Percentiles rank a stretch among this genome's conserved stretches.
These are phyloP conservation scores for Pelargonium cotyledonis DNA, from an alignment of 441 rosid species.

Conservation along the genomic window DNA sequence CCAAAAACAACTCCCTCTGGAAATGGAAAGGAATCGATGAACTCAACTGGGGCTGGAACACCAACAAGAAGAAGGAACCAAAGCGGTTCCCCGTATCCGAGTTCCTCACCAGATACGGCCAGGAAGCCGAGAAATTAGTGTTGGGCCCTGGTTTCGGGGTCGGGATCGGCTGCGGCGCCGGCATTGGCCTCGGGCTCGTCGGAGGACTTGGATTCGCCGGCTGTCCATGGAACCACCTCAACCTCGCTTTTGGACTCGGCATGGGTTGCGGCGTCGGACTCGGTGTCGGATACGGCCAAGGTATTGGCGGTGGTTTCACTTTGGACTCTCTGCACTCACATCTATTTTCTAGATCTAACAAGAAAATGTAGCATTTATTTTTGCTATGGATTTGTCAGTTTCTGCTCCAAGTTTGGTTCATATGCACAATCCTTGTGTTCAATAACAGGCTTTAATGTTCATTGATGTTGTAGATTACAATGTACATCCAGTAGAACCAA, in stretches of 20 bases:
- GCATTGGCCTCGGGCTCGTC: conserved; percentile 53
- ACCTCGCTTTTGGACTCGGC: conserved; percentile 51
- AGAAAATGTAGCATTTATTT: too few relatives aligned
- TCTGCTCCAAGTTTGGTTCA: too few relatives aligned
- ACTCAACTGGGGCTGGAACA: too few relatives aligned
- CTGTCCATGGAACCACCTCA: conserved; percentile 45
- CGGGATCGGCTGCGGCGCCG: conserved; percentile 70
- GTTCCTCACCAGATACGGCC: conserved; percentile 36
- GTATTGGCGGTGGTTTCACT: conserved; percentile 57
- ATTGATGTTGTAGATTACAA: too few relatives aligned
- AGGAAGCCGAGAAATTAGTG: conserved; percentile 35
- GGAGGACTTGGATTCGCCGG: conserved; percentile 59
- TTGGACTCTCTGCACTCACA: conserved; percentile 33
- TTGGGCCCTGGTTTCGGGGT: conserved; percentile 61
- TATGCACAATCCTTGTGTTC: too few relatives aligned
- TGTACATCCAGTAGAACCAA: too few relatives aligned
- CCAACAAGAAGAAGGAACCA: conserved; percentile 24
- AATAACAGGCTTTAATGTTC: too few relatives aligned
- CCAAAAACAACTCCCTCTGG: conserved; percentile 36
- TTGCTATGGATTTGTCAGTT: too few relatives aligned
- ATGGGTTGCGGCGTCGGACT: conserved; percentile 66
- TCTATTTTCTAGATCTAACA: too few relatives aligned
- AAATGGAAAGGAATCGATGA: conserved; percentile 21
- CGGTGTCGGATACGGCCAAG: conserved; percentile 63
- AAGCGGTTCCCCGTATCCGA: conserved; percentile 44